These are phyloP conservation scores for Neofusicoccum sp. DNA, from an alignment of 2,329 filamentous ascomycete species.

Conservation along the genomic window DNA sequence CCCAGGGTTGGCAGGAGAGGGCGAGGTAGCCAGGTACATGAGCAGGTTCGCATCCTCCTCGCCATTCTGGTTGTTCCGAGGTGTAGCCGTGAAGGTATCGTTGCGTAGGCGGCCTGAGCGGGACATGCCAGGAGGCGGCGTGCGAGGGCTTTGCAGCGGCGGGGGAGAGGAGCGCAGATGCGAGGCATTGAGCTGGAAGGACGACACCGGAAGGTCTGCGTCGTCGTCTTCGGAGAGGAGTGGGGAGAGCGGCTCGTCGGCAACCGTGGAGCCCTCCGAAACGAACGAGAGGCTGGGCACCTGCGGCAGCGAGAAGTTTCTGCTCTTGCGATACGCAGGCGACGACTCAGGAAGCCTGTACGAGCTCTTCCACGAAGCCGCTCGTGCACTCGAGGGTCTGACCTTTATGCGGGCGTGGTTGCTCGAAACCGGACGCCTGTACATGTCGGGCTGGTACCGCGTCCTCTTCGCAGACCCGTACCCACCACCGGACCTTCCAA, in stretches of 20 bases:
- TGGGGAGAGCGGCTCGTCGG: slow-evolving; percentile 60
- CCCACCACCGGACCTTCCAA: slow-evolving; percentile 67
- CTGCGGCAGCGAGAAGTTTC: slow-evolving; percentile 69
- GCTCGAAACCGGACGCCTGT: slow-evolving; percentile 41
- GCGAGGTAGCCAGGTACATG: slow-evolving; percentile 87
- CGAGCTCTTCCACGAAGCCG: slow-evolving; percentile 69
- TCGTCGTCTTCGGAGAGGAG: slow-evolving; percentile 76
- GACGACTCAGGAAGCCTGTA: slow-evolving; percentile 82
- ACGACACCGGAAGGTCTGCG: slow-evolving; percentile 72
- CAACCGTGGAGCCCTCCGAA: slow-evolving; percentile 66
- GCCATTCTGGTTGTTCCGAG: slow-evolving; percentile 55
- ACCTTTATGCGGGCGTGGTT: slow-evolving; percentile 68
- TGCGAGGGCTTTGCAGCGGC: slow-evolving; percentile 54
- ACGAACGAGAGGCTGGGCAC: slow-evolving; percentile 78
- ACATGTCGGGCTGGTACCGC: slow-evolving; percentile 33
- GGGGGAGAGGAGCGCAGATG: slow-evolving; percentile 70
- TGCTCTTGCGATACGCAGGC: slow-evolving; percentile 74
- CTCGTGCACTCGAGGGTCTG: slow-evolving; percentile 57
- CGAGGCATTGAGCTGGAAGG: slow-evolving; percentile 60
- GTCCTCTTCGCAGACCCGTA: slow-evolving; percentile 40
- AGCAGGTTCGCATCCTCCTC: slow-evolving; percentile 83
- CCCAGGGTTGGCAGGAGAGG: slow-evolving; percentile 70
- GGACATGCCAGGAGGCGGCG: slow-evolving; percentile 39
- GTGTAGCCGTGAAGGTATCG: slow-evolving; percentile 34
- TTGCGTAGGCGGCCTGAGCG: slow-evolving; percentile 41